Evolutionary conservation across 2,329 filamentous ascomycete species (phyloP), one percentile per base, ranked within the genome.

Genomic region (Nothopassalora personata): DNA sequence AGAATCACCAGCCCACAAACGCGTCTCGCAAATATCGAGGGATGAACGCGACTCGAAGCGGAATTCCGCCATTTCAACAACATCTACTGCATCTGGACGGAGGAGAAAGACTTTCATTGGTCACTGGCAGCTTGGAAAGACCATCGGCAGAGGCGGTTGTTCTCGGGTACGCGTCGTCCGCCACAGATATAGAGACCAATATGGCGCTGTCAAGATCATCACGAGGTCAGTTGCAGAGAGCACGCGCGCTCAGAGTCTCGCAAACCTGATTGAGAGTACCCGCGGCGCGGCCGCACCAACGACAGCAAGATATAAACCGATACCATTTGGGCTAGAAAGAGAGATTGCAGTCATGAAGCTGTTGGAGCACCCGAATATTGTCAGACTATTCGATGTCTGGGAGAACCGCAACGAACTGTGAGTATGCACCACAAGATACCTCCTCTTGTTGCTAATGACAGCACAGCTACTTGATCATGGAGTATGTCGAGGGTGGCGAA

Each of bases 321-420:
- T 74, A 15, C 93, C 93, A 1, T 86, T 93, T 68, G 89, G 91
- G 1, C 89, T 99, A 61, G 93, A 97, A 75, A 84, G 94, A 56
- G 94, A 99, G 72, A 92, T 99, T 45, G 91, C 93, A 33, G 95
- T 99, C 67, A 91, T 99, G 83, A 97, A 97, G 76, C 82, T 97
- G 59, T 90, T 97, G 61, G 88, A 96, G 69, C 94, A 99, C 75
- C 90, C 88, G 5, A 94, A 97, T 72, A 93, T 97, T 68, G 92
- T 97, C 74, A 90, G 89, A 66, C 78, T 99, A 9, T 94, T 93
- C 72, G 94, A 99, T 75, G 93, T 99, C 31, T 99, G 93, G 93
- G 94, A 99, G 76, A 97, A 97, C 71, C 84, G 90, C 23, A 89
- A 91, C 58, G 92, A 99, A 74, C 87, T 99, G 90, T 97, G 80